phyloP scores from a whole-genome alignment of 1,284 basidiomycete species.

The Laetiporus sulphureus region DNA sequence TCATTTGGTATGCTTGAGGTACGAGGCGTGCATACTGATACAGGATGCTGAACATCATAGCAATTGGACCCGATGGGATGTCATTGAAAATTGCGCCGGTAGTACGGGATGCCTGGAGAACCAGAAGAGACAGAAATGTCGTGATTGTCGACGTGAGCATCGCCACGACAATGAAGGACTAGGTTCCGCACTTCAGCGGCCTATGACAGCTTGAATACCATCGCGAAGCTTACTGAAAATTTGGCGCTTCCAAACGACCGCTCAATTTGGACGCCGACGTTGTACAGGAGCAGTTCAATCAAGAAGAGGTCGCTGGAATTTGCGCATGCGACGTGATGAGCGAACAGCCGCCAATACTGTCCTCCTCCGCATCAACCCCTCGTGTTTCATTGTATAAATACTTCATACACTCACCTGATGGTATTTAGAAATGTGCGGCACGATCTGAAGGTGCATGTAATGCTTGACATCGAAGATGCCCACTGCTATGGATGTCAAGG shows the following conservation, averaged over 20 bases:
- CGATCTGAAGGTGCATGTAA: constrained; percentile 57
- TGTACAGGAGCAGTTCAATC: constrained; percentile 70
- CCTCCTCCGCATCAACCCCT: constrained; percentile 4
- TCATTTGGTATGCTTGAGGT: constrained; percentile 70
- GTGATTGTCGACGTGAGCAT: constrained; percentile 59
- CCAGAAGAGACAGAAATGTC: constrained; percentile 56
- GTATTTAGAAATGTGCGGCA: constrained; percentile 36
- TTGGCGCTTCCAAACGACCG: constrained; percentile 84
- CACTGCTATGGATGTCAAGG: constrained; percentile 61
- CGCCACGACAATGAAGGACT: constrained; percentile 75
- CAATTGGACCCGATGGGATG: constrained; percentile 71
- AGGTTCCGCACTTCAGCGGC: constrained; percentile 8
- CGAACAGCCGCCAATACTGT: constrained; percentile 81
- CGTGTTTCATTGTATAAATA: background rate
- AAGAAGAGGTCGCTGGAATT: constrained; percentile 85
- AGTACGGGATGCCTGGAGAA: constrained; percentile 45
- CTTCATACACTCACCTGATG: constrained; percentile 28
- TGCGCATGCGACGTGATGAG: constrained; percentile 74
- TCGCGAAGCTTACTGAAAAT: constrained; percentile 63
- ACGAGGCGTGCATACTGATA: constrained; percentile 79
- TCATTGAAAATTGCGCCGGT: constrained; percentile 48
- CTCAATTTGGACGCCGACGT: constrained; percentile 70
- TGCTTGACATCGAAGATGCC: constrained; percentile 84
- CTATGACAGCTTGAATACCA: background rate
- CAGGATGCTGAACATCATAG: constrained; percentile 66